Percentiles rank a stretch among this genome's conserved stretches.
Evolutionary conservation across 441 rosid genomes (phyloP).

Genomic region (Syzygium malaccense): DNA sequence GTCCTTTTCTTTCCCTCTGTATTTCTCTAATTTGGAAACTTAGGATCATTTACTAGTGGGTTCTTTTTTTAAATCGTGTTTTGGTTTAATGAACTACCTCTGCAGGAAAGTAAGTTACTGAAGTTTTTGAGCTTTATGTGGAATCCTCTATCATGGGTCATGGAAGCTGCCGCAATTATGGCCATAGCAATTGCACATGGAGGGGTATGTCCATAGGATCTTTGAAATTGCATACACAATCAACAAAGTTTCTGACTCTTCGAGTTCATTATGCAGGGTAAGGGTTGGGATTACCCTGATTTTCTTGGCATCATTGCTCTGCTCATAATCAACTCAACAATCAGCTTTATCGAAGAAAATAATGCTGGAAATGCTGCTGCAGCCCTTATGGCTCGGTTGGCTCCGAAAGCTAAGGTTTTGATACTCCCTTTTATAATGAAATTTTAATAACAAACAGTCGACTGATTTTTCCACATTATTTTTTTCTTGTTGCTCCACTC

Average conservation of each 20-base stretch:
- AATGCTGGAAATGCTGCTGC: constrained; percentile 70
- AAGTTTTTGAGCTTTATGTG: constrained; percentile 64
- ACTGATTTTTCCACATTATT: background rate
- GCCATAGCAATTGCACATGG: constrained; percentile 52
- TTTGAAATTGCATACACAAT: background rate
- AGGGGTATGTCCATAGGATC: constrained; percentile 24
- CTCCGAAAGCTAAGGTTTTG: constrained; percentile 48
- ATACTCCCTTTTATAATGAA: background rate
- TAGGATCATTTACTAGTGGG: background rate
- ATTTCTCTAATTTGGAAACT: background rate
- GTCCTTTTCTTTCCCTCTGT: constrained; percentile 5
- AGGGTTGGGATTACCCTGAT: constrained; percentile 44
- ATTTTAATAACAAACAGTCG: background rate
- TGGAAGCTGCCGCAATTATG: constrained; percentile 59
- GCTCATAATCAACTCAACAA: constrained; percentile 49
- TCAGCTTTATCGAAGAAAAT: constrained; percentile 59
- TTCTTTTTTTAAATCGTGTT: background rate
- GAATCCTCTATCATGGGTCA: constrained; percentile 47
- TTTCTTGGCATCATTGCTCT: constrained; percentile 41
- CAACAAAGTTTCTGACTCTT: background rate
- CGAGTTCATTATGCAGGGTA: constrained; percentile 26
- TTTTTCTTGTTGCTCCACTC: background rate
- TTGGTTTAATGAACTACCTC: background rate
- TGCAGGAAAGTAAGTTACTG: constrained; percentile 27
- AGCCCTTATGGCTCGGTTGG: constrained; percentile 63